Evolutionary conservation across 768 basidiomycete genomes (phyloP), one percentile per base, ranked within the genome.

Genomic region (Postia placenta): DNA sequence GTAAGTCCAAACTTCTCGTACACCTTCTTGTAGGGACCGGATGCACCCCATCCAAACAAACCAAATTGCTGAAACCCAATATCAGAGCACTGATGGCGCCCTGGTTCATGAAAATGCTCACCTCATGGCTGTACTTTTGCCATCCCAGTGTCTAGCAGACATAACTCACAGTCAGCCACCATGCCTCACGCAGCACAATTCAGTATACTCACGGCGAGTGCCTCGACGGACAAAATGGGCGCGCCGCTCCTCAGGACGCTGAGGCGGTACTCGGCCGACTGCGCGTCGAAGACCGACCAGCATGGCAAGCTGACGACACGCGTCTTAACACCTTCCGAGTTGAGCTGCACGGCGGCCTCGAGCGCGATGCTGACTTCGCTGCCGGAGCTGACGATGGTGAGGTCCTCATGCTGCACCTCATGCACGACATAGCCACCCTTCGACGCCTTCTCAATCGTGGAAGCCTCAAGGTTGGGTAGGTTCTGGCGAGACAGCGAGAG

Each of bases 1-100:
- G 90, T 92, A 63, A 92, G 78, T 37, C 87, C 89, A 58, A 91
- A 88, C 68, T 91, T 89, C 71, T 87, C 87, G 65, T 96, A 96
- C 11, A 94, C 86, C 72, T 92, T 78, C 68, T 83, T 76, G 64
- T 90, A 92, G 11, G 93, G 92, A 46, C 87, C 92, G 17, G 92
- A 94, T 14, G 89, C 82, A 63, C 92, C 92, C 86, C 88, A 96
- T 27, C 74, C 75, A 28, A 69, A 58, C 50, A 89, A 65, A 60
- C 87, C 88, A 52, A 73, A 88, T 75, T 88, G 86, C 76, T 81
- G 58, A 28, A 23, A 38, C 11, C 24, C 24, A 26, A 22, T 12
- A 41, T 11, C 42, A 42, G 48, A 35, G 17, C 5, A 35, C 55
- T 42, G 20, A 40, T 25, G n/a, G n/a, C n/a, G n/a, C n/a, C n/a